Evolutionary conservation across 495 filamentous ascomycete genomes (phyloP), one percentile per base, ranked within the genome.

Genomic region (Apodospora peruviana): DNA sequence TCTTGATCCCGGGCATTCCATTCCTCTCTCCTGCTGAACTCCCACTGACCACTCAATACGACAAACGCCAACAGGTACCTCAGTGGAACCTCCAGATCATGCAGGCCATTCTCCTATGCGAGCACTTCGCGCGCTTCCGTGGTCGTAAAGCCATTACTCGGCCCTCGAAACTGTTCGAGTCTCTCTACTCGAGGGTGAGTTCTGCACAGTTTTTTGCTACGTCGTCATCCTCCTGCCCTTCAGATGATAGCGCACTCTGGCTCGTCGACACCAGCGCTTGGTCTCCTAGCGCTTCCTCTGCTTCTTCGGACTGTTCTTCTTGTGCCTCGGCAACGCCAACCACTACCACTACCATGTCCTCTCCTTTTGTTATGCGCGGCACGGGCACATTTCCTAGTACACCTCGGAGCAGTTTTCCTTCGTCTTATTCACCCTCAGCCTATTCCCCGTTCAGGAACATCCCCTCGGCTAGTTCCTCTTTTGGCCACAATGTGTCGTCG

Each of bases 101-200:
- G 75, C 76, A 79, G 62, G 64, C 74, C 32, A 77, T 79, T 51
- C 64, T 80, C 35, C 64, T 80, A 17, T 77, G 72, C 57, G 77
- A 80, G 53, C 65, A 74, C 51, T 80, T 77, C 50, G 65, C 68
- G 35, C 69, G 70, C 40, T 79, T 79, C 58, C 68, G 76, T 39
- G 76, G 75, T 52, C 66, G 68, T 42, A 75, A 71, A 59, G 68
- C 63, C 24, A 55, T 60, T 39, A 64, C 69, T 45, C 55, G 53
- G 44, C 47, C 70, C 44, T 78, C 76, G 47, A 65, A 68, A 50
- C 60, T 61, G 47, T 78, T 80, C 63, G 66, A 73, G 59, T 68
- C 62, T 43, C 61, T 80, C 47, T 78, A 72, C 61, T 63, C 62
- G 58, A 68, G 74, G 65, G 77, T 80, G 58, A 73, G 75, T 72